Evolutionary conservation across 805 yeast species (phyloP), one percentile per base, ranked within the genome.

Genomic region (Cyberlindnera subsufficiens): DNA sequence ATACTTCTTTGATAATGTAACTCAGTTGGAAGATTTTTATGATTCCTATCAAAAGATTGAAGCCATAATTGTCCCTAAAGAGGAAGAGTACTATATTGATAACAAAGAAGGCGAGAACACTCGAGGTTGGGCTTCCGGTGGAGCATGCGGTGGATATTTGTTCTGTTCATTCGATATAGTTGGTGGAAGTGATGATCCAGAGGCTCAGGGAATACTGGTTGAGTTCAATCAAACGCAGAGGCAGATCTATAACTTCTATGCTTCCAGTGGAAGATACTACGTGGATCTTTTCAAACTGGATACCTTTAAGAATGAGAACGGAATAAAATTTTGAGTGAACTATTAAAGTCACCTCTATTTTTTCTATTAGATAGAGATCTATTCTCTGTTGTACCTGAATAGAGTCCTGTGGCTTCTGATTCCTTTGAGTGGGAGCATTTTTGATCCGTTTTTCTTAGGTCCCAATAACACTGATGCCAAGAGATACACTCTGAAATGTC

Each of bases 111-210:
- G 64, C n/a, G 66, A 68, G 43, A 75, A 72, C 31, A 30, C 25
- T 6, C 44, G 56, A 43, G 61, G 61, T 8, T 78, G 82, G 83
- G 67, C 66, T 52, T 71, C 68, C 54, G 56, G 61, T n/a, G 58
- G 58, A 4, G 69, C 69, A 46, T 78, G 84, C 59, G 63, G 64
- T 16, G 64, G 67, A 16, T 77, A 72, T 51, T 52, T 71, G 16
- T 78, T 79, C 78, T 77, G 83, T 65, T 82, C 80, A 0, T 76
- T 75, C 53, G 75, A 76, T 44, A 60, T 63, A 19, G 66, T 77
- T 45, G 83, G 82, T 11, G 63, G 56, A 4, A 37, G 32, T n/a
- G 57, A 51, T 32, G 40, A 35, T 20, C 42, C 43, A 4, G 46
- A 35, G n/a, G 32, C 47, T 9, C 41, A 44, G 27, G 65, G 63